Percentiles rank a stretch among this genome's conserved stretches.
Evolutionary conservation across 306 rosid genomes (phyloP).

Genomic region (Crataegus laevigata): DNA sequence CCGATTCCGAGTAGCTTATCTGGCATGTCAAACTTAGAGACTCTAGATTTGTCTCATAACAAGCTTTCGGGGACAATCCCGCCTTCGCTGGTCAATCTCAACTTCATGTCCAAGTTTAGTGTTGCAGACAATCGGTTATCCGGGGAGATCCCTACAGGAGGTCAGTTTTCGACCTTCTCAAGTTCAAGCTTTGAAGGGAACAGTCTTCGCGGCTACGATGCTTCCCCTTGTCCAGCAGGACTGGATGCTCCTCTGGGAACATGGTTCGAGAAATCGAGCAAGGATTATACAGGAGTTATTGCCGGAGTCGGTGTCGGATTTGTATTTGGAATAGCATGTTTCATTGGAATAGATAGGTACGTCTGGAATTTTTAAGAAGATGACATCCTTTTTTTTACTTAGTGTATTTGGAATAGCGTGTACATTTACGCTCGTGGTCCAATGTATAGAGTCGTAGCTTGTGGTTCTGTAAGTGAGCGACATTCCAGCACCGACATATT

Average conservation of each 20-base stretch:
- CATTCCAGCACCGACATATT: rapidly evolving
- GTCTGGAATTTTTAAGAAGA: background rate
- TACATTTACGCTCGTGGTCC: no score
- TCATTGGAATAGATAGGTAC: background rate
- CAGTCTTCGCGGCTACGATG: constrained; percentile 20
- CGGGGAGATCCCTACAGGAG: constrained; percentile 34
- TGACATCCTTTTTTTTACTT: background rate
- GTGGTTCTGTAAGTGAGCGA: no score
- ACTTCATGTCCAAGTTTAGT: constrained; percentile 39
- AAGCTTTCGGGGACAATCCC: constrained; percentile 37
- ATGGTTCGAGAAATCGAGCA: background rate
- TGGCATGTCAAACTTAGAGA: constrained; percentile 32
- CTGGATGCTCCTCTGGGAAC: background rate
- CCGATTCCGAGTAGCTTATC: constrained; percentile 25
- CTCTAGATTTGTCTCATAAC: constrained; percentile 44
- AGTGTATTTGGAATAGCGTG: background rate
- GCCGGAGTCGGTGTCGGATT: constrained; percentile 23
- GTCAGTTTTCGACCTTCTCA: constrained; percentile 43
- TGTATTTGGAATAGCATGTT: constrained; percentile 5
- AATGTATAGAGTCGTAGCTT: no score
- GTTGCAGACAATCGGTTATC: constrained; percentile 38
- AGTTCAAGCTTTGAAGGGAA: constrained; percentile 31
- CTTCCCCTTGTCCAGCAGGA: constrained; percentile 1
- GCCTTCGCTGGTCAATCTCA: constrained; percentile 23
- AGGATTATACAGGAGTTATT: background rate